phyloP scores from a whole-genome alignment of 2,329 filamentous ascomycete species.

The Cladophialophora psammophila region DNA sequence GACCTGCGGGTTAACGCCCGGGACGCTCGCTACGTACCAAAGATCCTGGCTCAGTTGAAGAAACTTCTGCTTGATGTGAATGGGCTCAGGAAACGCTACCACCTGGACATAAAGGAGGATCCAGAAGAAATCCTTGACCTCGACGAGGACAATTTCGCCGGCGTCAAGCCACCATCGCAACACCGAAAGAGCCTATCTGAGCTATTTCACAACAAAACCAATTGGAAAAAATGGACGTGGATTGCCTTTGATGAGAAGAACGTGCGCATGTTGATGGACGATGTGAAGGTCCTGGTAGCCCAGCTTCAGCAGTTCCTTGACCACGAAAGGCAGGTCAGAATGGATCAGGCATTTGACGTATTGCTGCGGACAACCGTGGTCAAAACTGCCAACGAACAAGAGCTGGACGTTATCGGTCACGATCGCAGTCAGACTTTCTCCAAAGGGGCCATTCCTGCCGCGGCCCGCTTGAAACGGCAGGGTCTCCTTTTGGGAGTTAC shows the following conservation, averaged over 20 bases:
- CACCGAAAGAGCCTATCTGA: background rate
- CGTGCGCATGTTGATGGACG: conserved; percentile 1
- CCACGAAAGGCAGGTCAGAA: background rate
- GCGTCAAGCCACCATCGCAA: background rate
- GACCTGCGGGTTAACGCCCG: background rate
- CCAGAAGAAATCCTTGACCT: background rate
- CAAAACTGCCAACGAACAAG: conserved; percentile 9
- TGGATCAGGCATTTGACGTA: conserved; percentile 1
- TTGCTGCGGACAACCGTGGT: conserved; percentile 2
- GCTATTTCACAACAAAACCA: background rate
- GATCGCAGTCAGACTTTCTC: conserved; percentile 4
- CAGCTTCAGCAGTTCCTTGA: conserved; percentile 1
- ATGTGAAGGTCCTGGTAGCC: conserved; percentile 2
- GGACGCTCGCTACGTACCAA: background rate
- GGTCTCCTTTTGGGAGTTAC: conserved; percentile 3
- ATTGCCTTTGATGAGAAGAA: conserved; percentile 11
- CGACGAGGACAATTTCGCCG: background rate
- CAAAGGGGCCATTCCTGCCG: background rate
- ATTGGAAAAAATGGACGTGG: background rate
- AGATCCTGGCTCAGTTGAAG: conserved; percentile 1
- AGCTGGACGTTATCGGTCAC: conserved; percentile 1
- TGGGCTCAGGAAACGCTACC: background rate
- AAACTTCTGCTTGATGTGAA: background rate
- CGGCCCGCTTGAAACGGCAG: conserved; percentile 2
- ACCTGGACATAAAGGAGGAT: background rate